Conservation (phyloP, 1,284 basidiomycete genomes). For the Ganoderma multipileum region DNA sequence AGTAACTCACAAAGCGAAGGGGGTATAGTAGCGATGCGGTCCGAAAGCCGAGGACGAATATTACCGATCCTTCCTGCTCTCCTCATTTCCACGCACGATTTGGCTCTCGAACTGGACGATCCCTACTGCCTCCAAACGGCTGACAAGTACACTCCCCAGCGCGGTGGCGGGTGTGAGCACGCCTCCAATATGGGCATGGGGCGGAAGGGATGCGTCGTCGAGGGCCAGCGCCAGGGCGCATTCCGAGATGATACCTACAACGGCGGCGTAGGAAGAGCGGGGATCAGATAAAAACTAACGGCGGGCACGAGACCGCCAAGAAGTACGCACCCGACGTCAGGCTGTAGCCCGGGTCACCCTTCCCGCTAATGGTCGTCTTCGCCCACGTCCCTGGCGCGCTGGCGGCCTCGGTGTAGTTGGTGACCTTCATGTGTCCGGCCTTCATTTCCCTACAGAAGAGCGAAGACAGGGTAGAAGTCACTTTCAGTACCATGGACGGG, state of each 20-base stretch:
- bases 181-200: slow-evolving; percentile 69
- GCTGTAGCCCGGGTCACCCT: slow-evolving; percentile 85
- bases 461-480: background rate
- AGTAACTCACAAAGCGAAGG: background rate
- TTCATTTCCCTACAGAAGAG: slow-evolving; percentile 53
- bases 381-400: slow-evolving; percentile 57
- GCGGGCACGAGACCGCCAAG: background rate
- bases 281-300: background rate
- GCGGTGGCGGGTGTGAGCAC: slow-evolving; percentile 82
- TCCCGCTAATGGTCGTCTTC: slow-evolving; percentile 63
- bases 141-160: slow-evolving; percentile 75
- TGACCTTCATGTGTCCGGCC: slow-evolving; percentile 62
- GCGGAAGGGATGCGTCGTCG: slow-evolving; percentile 56
- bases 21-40: background rate
- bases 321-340: slow-evolving; percentile 46
- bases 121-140: slow-evolving; percentile 64
- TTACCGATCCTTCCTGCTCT: slow-evolving; percentile 36
- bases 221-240: slow-evolving; percentile 73
- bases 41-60: background rate
- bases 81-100: slow-evolving; percentile 39
- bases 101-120: slow-evolving; percentile 61
- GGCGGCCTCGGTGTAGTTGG: slow-evolving; percentile 61
- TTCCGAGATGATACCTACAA: slow-evolving; percentile 67
- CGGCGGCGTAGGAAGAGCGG: background rate
- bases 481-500: background rate